Evolutionary conservation across 192 early-diverging fungal species (phyloP).

Genomic region (Coemansia sp.): DNA sequence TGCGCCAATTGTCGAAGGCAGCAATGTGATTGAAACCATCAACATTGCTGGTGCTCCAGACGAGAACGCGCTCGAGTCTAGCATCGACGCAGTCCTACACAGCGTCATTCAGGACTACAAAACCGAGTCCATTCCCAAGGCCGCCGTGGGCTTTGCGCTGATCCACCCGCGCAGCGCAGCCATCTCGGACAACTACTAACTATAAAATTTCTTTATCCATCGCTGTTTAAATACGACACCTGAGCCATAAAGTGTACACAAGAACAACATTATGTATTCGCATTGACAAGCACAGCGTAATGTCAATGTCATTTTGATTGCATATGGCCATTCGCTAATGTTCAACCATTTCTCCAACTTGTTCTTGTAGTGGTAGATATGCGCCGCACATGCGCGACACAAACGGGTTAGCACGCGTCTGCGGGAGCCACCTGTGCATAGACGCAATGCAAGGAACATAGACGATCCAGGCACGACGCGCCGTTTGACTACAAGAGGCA

Average conservation of each 20-base stretch:
- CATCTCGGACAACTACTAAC: not conserved
- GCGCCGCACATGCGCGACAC: not conserved
- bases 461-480: conserved; percentile 5
- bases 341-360: not conserved
- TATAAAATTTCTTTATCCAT: not conserved
- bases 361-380: not conserved
- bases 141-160: conserved; percentile 52
- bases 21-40: conserved; percentile 28
- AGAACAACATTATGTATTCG: not conserved
- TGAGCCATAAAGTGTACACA: not conserved
- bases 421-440: conserved; percentile 3
- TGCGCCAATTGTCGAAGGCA: not conserved
- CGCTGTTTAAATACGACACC: not conserved
- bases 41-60: conserved; percentile 32
- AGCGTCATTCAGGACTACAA: conserved; percentile 49
- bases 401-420: not conserved
- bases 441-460: conserved; percentile 4
- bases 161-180: conserved; percentile 40
- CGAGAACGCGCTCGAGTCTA: conserved; percentile 43
- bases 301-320: too few species aligned
- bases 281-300: too few species aligned
- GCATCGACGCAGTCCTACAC: conserved; percentile 51
- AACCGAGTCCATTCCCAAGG: conserved; percentile 49
- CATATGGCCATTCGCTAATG: too few species aligned
- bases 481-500: not conserved